Conservation (phyloP, 768 basidiomycete genomes). For the Phanerodontia chrysosporium region DNA sequence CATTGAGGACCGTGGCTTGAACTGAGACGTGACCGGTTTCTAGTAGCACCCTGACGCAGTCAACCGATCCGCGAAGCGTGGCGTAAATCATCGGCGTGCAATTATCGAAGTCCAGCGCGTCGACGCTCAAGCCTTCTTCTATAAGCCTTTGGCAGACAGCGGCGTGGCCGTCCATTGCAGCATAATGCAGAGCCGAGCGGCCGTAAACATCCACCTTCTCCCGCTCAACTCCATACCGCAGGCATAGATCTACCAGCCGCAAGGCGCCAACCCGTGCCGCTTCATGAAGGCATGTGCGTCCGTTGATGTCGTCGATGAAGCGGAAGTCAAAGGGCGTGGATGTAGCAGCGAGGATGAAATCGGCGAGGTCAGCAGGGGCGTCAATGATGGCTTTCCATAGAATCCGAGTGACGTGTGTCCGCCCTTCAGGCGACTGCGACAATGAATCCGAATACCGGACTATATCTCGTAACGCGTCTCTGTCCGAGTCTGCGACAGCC, state of each 20-base stretch:
- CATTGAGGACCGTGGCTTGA: constrained; percentile 50
- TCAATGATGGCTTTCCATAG: constrained; percentile 91
- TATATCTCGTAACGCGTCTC: constrained; percentile 60
- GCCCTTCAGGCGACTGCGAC: constrained; percentile 53
- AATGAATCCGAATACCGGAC: constrained; percentile 68
- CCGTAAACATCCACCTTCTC: constrained; percentile 86
- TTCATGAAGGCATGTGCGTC: constrained; percentile 89
- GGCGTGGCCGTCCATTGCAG: constrained; percentile 87
- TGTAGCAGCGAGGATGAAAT: constrained; percentile 68
- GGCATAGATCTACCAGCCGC: constrained; percentile 76
- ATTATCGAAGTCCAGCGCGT: constrained; percentile 85
- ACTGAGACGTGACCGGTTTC: constrained; percentile 63
- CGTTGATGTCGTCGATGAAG: constrained; percentile 96
- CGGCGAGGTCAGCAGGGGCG: constrained; percentile 66
- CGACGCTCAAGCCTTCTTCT: constrained; percentile 58
- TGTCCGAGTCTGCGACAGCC: constrained; percentile 63
- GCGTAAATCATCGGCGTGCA: constrained; percentile 94
- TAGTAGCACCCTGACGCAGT: constrained; percentile 80
- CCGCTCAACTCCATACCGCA: constrained; percentile 65
- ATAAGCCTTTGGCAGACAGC: constrained; percentile 73
- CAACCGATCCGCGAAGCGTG: constrained; percentile 77
- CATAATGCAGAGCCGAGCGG: constrained; percentile 92
- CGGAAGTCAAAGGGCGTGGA: constrained; percentile 77
- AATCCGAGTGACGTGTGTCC: constrained; percentile 79
- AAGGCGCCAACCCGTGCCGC: constrained; percentile 82